phyloP scores from a whole-genome alignment of 208 protist genomes.

The Acanthamoeba lenticulata region DNA sequence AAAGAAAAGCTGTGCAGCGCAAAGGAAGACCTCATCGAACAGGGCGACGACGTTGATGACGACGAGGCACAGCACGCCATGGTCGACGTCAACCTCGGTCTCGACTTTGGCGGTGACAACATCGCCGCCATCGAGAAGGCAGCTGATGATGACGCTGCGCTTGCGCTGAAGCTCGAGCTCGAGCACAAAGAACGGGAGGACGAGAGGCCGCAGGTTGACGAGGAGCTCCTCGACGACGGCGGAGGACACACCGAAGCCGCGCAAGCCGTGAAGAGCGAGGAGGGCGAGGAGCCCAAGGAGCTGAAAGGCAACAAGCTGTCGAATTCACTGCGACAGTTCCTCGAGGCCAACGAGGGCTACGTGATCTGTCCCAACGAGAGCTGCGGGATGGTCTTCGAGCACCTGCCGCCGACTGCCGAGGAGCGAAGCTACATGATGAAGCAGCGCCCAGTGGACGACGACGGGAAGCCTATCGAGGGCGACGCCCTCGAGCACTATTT shows the following conservation, averaged over 20 bases:
- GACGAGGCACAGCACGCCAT: too few relatives aligned
- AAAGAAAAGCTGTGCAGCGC: too few relatives aligned
- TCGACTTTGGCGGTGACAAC: too few relatives aligned
- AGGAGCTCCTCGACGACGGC: too few relatives aligned
- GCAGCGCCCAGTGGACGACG: background rate
- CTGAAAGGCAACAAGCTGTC: background rate
- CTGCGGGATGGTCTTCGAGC: conserved; percentile 43
- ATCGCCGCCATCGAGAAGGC: too few relatives aligned
- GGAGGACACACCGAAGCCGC: background rate
- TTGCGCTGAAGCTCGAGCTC: too few relatives aligned
- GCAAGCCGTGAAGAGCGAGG: background rate
- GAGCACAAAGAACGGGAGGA: background rate
- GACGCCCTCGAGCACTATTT: background rate
- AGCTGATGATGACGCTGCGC: too few relatives aligned
- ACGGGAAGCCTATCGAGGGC: conserved; percentile 15
- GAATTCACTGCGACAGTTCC: background rate
- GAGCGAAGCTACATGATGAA: background rate
- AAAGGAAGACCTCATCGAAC: too few relatives aligned
- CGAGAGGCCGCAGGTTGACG: background rate
- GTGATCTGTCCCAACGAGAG: background rate
- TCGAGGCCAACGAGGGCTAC: conserved; percentile 31
- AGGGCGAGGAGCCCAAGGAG: background rate
- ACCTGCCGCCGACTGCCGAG: background rate
- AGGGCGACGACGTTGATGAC: too few relatives aligned
- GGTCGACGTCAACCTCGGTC: too few relatives aligned